Evolutionary conservation across 768 basidiomycete genomes (phyloP), one percentile per base, ranked within the genome.

Genomic region (Boletus subcaerulescens): DNA sequence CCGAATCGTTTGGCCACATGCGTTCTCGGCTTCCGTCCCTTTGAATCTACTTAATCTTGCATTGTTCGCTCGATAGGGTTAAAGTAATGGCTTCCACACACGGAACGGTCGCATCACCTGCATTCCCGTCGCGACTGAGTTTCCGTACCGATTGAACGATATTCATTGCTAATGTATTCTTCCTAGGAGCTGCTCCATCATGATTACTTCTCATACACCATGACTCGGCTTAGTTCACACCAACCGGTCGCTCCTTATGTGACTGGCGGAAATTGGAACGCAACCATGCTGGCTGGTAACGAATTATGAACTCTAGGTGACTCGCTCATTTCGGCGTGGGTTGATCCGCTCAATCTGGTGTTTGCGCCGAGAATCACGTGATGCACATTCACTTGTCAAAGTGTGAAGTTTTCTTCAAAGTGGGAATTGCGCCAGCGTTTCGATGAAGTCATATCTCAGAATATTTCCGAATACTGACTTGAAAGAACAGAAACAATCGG

Each of bases 1-100:
- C 55, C 49, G 44, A 43, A 18, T 24, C 39, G 12, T 50, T 13
- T 45, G 31, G 17, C 29, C 29, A 29, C 29, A 26, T 14, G 47
- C 29, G 12, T 43, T 47, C 49, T 44, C 43, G 31, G 46, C 44
- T 50, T 49, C 57, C 38, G 36, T 29, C 38, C 32, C 55, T 52
- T 61, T 60, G 46, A 58, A 48, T 40, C 52, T 63, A 48, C 60
- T 46, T 35, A 39, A 66, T 68, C 20, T 49, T 26, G 59, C 61
- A 59, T 64, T 63, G 64, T 68, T 39, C 50, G 56, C 64, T 59
- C 29, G 18, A 61, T 56, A 33, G 53, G 66, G 65, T 35, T 60
- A 68, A 55, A 57, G 63, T 45, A 44, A 20, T 10, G 7, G 15
- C 45, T 57, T 66, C 57, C 53, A 45, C 29, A 38, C 48, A 42